A percentile compares a stretch with the other conserved stretches of the same genome.
Conservation (phyloP, 805 yeast species). For the Starmerella davenportii region DNA sequence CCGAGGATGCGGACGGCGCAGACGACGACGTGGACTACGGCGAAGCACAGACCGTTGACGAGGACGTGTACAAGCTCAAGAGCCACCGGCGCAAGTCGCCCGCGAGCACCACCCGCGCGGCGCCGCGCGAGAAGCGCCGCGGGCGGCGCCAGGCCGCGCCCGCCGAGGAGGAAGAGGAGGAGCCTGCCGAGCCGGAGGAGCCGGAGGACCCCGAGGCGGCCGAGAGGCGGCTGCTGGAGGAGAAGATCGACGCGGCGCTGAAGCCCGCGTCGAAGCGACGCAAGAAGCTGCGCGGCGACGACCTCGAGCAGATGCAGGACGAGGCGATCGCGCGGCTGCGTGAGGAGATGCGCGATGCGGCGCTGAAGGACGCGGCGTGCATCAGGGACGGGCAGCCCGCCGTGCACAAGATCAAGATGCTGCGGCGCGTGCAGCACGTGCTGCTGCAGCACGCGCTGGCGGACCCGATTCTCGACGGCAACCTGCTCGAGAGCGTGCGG, state of each 20-base stretch:
- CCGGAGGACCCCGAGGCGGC: constrained; percentile 25
- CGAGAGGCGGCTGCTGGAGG: constrained; percentile 64
- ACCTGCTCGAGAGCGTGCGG: constrained; percentile 77
- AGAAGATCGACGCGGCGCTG: constrained; percentile 56
- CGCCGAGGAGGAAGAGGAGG: constrained; percentile 5
- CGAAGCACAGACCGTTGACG: constrained; percentile 20
- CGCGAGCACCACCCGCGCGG: background rate
- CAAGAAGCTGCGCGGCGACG: constrained; percentile 69
- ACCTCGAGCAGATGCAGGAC: constrained; percentile 87
- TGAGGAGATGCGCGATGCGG: constrained; percentile 69
- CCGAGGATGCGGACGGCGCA: constrained; percentile 1
- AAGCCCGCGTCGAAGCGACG: constrained; percentile 39
- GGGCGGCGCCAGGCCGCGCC: too few species aligned
- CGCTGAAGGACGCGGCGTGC: constrained; percentile 34
- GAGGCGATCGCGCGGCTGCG: constrained; percentile 67
- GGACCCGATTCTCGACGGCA: constrained; percentile 85
- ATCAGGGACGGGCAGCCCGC: constrained; percentile 50
- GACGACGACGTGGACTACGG: constrained; percentile 4
- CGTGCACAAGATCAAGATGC: constrained; percentile 54
- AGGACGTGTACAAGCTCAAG: constrained; percentile 24
- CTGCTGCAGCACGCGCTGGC: constrained; percentile 70
- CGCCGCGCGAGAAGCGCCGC: background rate
- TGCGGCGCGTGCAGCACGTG: constrained; percentile 60
- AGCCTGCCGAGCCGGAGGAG: constrained; percentile 15
- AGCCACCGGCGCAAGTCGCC: constrained; percentile 21